Base-by-base conservation (phyloP, 1,284 basidiomycete genomes). In the Schizopora paradoxa region DNA sequence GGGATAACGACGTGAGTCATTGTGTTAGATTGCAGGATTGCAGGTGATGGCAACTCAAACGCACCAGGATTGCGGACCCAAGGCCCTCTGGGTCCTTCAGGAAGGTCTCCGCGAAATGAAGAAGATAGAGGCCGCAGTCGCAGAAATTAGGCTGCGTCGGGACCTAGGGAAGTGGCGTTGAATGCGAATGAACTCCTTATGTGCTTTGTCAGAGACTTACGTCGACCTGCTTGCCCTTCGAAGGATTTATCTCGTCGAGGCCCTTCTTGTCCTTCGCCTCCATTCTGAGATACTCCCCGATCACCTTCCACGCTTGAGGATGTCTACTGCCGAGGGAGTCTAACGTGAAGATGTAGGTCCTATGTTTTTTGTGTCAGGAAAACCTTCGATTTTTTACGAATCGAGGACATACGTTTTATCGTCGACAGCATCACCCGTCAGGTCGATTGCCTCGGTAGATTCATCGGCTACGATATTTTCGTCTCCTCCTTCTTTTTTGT, bases 311-410 rank as follows among this genome's bases (percentile, higher is more conserved):
- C 1, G 82, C 89, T 16, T 77, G 71, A 0, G 66, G 65, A 63
- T 97, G 95, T 11, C 67, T 64, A 8, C 68, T 67, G 0, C 85
- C 83, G 22, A 99, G 74, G 1, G 93, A 97, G 61, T 99, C 95
- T 43, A 98, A 76, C 0, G 81, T 89, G 58, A 92, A 80, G 33
- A 96, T 84, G 55, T 76, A 80, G 2, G 88, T 81, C 39, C 88
- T 91, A 52, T 10, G 5, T 8, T 25, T 10, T 11, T 29, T 4
- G 18, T 8, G n/a, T 13, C 6, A 34, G n/a, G n/a, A n/a, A n/a
- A n/a, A n/a, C n/a, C n/a, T n/a, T n/a, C n/a, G n/a, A n/a, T n/a
- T n/a, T n/a, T n/a, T n/a, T n/a, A n/a, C n/a, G n/a, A n/a, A n/a
- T n/a, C n/a, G 5, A 18, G 6, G 16, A 8, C 41, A 18, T 43